phyloP scores from a whole-genome alignment of 805 yeast species.

The Sugiyamaella boreocaroliniensis region DNA sequence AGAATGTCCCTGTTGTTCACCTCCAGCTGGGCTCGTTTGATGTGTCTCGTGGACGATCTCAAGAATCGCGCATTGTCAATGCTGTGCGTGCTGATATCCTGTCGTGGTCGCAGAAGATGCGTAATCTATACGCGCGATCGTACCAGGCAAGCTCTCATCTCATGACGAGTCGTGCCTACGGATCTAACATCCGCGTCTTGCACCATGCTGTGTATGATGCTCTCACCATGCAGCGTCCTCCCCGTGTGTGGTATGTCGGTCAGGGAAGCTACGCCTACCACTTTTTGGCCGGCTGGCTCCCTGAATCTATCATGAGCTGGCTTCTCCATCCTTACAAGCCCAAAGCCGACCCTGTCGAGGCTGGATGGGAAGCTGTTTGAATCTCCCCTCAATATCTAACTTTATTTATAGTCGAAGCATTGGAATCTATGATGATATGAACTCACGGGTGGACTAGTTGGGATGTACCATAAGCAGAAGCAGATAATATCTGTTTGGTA shows the following conservation, averaged over 20 bases:
- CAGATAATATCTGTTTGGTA: too few relatives aligned
- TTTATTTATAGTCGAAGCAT: not conserved
- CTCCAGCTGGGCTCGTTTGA: conserved; percentile 44
- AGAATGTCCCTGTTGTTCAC: conserved; percentile 38
- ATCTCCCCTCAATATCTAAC: not conserved
- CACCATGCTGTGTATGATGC: conserved; percentile 29
- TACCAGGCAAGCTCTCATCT: conserved; percentile 29
- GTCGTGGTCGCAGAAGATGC: conserved; percentile 36
- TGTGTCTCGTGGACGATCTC: conserved; percentile 29
- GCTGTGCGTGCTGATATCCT: conserved; percentile 35
- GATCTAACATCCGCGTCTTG: conserved; percentile 27
- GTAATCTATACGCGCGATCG: conserved; percentile 32
- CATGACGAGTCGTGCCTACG: conserved; percentile 26
- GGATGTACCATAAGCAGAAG: too few relatives aligned
- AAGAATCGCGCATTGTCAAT: conserved; percentile 24
- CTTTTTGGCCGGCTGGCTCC: conserved; percentile 22
- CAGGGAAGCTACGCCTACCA: conserved; percentile 29
- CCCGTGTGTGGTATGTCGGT: conserved; percentile 30
- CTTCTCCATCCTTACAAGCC: conserved; percentile 29
- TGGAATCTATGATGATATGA: not conserved
- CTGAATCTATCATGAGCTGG: conserved; percentile 32
- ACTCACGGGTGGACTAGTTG: too few relatives aligned
- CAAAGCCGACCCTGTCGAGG: conserved; percentile 4
- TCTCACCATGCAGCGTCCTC: conserved; percentile 23
- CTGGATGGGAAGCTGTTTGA: conserved; percentile 20